These are phyloP conservation scores for Vaccinium myrtillus DNA, from an alignment of 148 eudicot species.

Conservation along the genomic window DNA sequence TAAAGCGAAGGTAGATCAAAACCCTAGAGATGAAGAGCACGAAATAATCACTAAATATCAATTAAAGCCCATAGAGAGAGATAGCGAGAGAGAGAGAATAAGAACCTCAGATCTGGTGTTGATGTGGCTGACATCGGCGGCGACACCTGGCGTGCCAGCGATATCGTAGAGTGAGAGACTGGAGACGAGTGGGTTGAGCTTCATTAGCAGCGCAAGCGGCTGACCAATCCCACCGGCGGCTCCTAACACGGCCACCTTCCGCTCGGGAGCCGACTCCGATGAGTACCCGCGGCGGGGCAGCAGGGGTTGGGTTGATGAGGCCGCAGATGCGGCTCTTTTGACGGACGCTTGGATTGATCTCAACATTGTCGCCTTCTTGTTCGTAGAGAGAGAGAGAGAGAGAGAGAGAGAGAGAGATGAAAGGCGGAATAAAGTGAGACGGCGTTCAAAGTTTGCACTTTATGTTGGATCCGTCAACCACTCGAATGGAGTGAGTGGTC, in stretches of 20 bases:
- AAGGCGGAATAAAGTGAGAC: no score
- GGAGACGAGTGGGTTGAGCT: conserved; percentile 87
- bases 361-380: conserved; percentile 20
- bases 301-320: conserved; percentile 16
- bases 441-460: no score
- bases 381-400: background rate
- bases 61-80: background rate
- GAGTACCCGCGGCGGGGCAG: conserved; percentile 53
- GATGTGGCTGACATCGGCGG: conserved; percentile 85
- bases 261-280: conserved; percentile 57
- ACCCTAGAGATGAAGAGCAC: conserved; percentile 8
- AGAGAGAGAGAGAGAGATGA: no score
- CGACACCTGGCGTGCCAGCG: conserved; percentile 97
- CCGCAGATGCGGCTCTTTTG: conserved; percentile 19
- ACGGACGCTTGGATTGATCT: conserved; percentile 41
- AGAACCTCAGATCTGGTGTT: conserved; percentile 84
- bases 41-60: background rate
- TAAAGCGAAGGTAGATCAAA: background rate
- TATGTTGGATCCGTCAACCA: no score
- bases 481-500: background rate
- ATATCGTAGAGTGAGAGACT: conserved; percentile 76
- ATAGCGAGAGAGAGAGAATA: background rate
- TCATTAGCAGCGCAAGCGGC: conserved; percentile 85
- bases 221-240: conserved; percentile 99
- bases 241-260: conserved; percentile 76